A percentile compares a stretch with the other conserved stretches of the same genome.
Conservation (phyloP, 2,329 filamentous ascomycete species). For the Didymella pinodella region DNA sequence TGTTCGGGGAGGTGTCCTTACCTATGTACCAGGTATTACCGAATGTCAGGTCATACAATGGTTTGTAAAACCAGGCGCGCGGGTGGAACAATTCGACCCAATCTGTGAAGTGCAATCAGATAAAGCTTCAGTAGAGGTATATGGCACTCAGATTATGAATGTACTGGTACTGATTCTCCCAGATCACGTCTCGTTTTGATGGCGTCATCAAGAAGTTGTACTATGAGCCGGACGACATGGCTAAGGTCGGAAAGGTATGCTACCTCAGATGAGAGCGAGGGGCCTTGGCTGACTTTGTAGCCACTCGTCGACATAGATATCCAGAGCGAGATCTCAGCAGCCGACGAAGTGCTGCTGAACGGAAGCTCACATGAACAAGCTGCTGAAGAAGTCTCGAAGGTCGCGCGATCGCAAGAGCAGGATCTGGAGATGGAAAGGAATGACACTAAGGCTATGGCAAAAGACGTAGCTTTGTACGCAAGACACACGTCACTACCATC, state of each 20-base stretch:
- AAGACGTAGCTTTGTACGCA: constrained; percentile 27
- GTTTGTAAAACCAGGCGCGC: constrained; percentile 96
- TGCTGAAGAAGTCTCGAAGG: constrained; percentile 28
- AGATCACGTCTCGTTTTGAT: constrained; percentile 95
- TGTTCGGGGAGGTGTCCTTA: background rate
- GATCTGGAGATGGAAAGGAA: constrained; percentile 43
- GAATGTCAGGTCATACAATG: constrained; percentile 99
- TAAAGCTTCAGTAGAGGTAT: constrained; percentile 76
- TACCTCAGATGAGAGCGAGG: no score
- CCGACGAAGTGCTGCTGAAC: constrained; percentile 59
- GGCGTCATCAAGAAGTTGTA: constrained; percentile 96
- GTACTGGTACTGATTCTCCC: constrained; percentile 17
- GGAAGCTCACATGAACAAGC: constrained; percentile 42
- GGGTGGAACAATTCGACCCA: constrained; percentile 97
- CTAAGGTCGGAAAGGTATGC: constrained; percentile 79
- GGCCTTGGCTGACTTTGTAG: constrained; percentile 53
- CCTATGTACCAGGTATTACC: constrained; percentile 75
- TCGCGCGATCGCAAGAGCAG: constrained; percentile 30
- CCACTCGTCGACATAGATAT: constrained; percentile 96
- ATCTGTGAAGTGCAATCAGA: constrained; percentile 98
- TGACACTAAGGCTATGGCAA: constrained; percentile 42
- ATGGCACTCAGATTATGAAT: background rate
- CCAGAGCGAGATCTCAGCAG: constrained; percentile 74
- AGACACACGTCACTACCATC: constrained; percentile 32
- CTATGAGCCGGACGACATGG: constrained; percentile 96